phyloP scores from a whole-genome alignment of 2,329 filamentous ascomycete genomes.

The Myriosclerotinia duriaeana region DNA sequence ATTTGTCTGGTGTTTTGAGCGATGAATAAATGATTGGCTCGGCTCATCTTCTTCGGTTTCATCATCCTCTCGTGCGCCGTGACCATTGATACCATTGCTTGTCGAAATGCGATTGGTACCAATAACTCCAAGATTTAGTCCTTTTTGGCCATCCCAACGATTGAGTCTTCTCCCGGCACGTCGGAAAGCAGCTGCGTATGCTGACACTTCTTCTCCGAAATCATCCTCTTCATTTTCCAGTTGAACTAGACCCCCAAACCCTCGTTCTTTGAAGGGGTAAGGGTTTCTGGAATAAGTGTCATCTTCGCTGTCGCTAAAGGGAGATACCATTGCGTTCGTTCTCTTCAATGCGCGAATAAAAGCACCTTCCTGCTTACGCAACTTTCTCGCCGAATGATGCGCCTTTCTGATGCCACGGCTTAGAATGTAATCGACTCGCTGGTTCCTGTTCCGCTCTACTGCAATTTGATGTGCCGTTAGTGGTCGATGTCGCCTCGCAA shows the following conservation, averaged over 20 bases:
- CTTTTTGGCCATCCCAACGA: slow-evolving; percentile 60
- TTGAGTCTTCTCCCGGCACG: slow-evolving; percentile 63
- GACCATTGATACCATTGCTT: slow-evolving; percentile 31
- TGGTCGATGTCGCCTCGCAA: slow-evolving; percentile 64
- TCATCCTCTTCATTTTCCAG: slow-evolving; percentile 65
- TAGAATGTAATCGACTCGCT: slow-evolving; percentile 79
- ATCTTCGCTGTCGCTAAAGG: slow-evolving; percentile 62
- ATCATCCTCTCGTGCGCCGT: slow-evolving; percentile 34
- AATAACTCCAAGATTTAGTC: slow-evolving; percentile 36
- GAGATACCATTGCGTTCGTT: slow-evolving; percentile 55
- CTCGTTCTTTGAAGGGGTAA: slow-evolving; percentile 52
- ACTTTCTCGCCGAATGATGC: slow-evolving; percentile 62
- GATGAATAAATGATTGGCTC: slow-evolving; percentile 41
- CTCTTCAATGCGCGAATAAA: slow-evolving; percentile 67
- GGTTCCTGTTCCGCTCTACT: slow-evolving; percentile 73
- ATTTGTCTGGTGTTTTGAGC: slow-evolving; percentile 44
- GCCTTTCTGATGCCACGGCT: slow-evolving; percentile 69
- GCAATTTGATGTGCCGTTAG: slow-evolving; percentile 80
- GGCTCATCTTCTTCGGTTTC: slow-evolving; percentile 41
- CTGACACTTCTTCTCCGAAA: slow-evolving; percentile 71
- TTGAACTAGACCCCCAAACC: slow-evolving; percentile 63
- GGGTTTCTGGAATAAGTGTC: slow-evolving; percentile 47
- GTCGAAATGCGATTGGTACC: slow-evolving; percentile 37
- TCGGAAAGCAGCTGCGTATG: slow-evolving; percentile 65
- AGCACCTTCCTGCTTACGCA: slow-evolving; percentile 62